Evolutionary conservation across 495 filamentous ascomycete genomes (phyloP).

Genomic region (Evernia prunastri): DNA sequence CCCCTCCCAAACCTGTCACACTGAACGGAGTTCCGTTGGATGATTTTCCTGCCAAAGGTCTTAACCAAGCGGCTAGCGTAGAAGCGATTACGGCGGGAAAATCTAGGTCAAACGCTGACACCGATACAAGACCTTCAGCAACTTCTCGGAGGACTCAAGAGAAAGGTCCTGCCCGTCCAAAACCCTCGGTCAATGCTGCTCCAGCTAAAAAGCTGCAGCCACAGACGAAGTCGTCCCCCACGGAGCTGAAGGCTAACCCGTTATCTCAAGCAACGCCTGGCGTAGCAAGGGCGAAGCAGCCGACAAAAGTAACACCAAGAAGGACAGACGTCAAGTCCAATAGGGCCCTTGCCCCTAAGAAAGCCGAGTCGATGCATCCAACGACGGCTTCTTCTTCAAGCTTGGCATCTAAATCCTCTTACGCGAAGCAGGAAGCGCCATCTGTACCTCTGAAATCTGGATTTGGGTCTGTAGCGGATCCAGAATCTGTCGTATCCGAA

Average conservation of each 20-base stretch:
- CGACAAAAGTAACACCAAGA: neutral
- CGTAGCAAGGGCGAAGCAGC: slow-evolving; percentile 2
- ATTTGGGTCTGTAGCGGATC: neutral
- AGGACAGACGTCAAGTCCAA: neutral
- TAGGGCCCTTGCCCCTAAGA: neutral
- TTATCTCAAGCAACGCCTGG: neutral
- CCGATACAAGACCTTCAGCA: slow-evolving; percentile 8
- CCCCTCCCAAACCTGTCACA: slow-evolving; percentile 7
- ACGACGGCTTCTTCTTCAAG: neutral
- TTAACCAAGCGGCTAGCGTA: neutral
- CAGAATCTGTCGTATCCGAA: neutral
- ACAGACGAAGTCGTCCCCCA: neutral
- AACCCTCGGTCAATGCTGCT: slow-evolving; percentile 5
- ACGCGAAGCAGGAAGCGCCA: slow-evolving; percentile 2
- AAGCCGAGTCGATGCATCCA: neutral
- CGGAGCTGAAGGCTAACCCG: neutral
- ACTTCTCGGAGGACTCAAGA: slow-evolving; percentile 6
- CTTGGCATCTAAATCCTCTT: neutral
- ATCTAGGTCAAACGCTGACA: neutral
- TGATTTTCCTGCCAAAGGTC: slow-evolving; percentile 13
- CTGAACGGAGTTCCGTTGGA: slow-evolving; percentile 16
- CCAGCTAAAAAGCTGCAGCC: slow-evolving; percentile 4
- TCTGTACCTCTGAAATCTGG: neutral
- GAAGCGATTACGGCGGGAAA: neutral
- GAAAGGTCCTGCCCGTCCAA: slow-evolving; percentile 14